Evolutionary conservation across 371 early-diverging fungal genomes (phyloP), one percentile per base, ranked within the genome.

Genomic region (Syncephalastrum sp.): DNA sequence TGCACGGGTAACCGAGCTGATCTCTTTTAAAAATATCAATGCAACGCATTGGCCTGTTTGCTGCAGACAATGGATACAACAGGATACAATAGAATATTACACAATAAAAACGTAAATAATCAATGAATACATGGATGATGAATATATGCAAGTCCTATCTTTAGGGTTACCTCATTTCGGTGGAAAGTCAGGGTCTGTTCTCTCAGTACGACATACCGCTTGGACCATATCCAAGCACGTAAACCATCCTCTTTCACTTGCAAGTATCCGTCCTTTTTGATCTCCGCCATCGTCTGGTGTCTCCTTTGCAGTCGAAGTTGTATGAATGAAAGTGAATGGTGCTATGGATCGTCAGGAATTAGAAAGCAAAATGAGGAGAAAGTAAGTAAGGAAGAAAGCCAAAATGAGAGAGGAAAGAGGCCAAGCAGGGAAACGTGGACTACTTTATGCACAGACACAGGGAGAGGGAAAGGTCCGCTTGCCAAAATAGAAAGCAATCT

Each of bases 141-240:
- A n/a, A 50, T 25, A 49, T 5, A 19, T 50, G 25, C 6, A 19
- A 50, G 23, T 1, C 16, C 7, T 12, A 45, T 15, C 33, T 46
- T 53, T 55, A 44, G 19, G n/a, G 33, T 53, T 74, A 89, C 90
- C 81, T 93, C 92, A 66, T 85, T 90, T 57, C 88, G 73, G 62
- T 93, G 91, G 61, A 93, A 87, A 19, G 91, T 87, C 48, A 93
- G 76, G 14, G 88, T 88, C 59, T 87, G 84, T 56, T 87, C 85
- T 55, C 89, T 75, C n/a, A 93, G 78, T 14, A 91, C 77, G 42
- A 91, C 81, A 85, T 88, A 93, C 25, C 92, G 72, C 70, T 89
- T 91, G 38, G 88, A 82, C 94, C 94, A 93, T 58, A 91, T 78
- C 79, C 91, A 91, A 51, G 84, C 81, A 48, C 76, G 54, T 56